Conservation (phyloP, 352 stramenopile species). For the Pythium myriotylum region DNA sequence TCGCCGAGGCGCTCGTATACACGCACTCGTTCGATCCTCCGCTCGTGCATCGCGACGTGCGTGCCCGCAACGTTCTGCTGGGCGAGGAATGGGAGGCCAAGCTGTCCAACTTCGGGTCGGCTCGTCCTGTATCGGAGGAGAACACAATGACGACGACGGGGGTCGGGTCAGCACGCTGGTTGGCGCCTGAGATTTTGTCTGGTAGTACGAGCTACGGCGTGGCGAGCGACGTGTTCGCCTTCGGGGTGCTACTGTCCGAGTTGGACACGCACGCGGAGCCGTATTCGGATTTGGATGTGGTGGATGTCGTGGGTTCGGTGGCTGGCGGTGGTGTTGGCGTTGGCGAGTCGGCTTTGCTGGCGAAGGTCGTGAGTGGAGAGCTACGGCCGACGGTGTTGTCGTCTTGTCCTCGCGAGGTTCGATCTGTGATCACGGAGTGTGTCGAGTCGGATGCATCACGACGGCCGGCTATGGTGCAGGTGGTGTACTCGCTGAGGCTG, state of each 20-base stretch:
- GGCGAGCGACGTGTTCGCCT: constrained; percentile 49
- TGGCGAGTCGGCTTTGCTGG: constrained; percentile 51
- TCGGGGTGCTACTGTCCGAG: constrained; percentile 60
- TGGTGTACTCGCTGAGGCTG: constrained; percentile 49
- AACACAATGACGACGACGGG: constrained; percentile 52
- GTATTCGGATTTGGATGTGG: constrained; percentile 29
- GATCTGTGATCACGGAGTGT: constrained; percentile 41
- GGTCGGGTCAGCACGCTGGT: constrained; percentile 53
- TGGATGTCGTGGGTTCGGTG: no score
- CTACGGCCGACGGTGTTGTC: constrained; percentile 44
- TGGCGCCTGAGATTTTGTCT: constrained; percentile 54
- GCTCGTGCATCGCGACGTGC: constrained; percentile 64
- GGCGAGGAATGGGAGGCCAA: constrained; percentile 35
- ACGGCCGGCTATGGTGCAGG: constrained; percentile 47
- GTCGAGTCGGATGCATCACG: constrained; percentile 37
- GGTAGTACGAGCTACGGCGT: constrained; percentile 54
- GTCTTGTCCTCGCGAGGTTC: constrained; percentile 43
- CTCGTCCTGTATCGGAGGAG: constrained; percentile 38
- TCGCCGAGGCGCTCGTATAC: constrained; percentile 68
- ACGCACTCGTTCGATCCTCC: constrained; percentile 64
- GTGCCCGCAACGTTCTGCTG: constrained; percentile 60
- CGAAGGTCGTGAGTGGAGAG: constrained; percentile 47
- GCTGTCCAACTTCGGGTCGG: constrained; percentile 49
- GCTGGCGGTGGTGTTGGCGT: constrained; percentile 39
- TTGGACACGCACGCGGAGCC: constrained; percentile 63